Percentiles rank a stretch among this genome's conserved stretches.
Evolutionary conservation across 2,329 filamentous ascomycete genomes (phyloP).

Genomic region (Pseudogymnoascus verrucosus): DNA sequence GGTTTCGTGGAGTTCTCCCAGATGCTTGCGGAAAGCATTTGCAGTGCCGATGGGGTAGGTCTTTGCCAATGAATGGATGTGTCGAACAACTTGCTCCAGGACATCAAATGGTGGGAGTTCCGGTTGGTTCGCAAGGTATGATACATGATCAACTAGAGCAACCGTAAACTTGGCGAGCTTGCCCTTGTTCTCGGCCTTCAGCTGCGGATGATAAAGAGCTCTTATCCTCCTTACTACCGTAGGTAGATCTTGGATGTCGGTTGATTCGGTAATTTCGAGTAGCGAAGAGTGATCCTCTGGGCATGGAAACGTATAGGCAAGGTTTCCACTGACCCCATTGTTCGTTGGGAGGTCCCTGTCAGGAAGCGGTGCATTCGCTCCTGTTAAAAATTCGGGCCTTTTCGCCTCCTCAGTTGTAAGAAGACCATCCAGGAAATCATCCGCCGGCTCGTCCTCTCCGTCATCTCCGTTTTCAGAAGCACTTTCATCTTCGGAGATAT

Average conservation of each 20-base stretch:
- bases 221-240: conserved; percentile 82
- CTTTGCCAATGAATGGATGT: conserved; percentile 88
- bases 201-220: conserved; percentile 82
- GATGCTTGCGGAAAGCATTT: conserved; percentile 65
- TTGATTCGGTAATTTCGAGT: conserved; percentile 51
- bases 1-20: conserved; percentile 46
- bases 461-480: conserved; percentile 34
- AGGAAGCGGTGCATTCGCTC: conserved; percentile 36
- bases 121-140: conserved; percentile 37
- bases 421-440: conserved; percentile 66
- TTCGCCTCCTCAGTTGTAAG: conserved; percentile 50
- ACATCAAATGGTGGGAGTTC: conserved; percentile 52
- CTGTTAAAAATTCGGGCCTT: conserved; percentile 42
- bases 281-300: conserved; percentile 72
- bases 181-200: conserved; percentile 76
- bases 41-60: conserved; percentile 73
- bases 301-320: conserved; percentile 82
- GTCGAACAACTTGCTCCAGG: conserved; percentile 74
- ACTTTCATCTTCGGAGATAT: conserved; percentile 38
- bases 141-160: conserved; percentile 56
- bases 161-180: conserved; percentile 63
- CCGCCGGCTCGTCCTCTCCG: conserved; percentile 42
- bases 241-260: conserved; percentile 59
- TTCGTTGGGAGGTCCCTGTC: conserved; percentile 32
- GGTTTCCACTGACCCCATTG: conserved; percentile 38